These are phyloP conservation scores for Fusarium xylarioides DNA, from an alignment of 2,329 filamentous ascomycete genomes.

Conservation along the genomic window DNA sequence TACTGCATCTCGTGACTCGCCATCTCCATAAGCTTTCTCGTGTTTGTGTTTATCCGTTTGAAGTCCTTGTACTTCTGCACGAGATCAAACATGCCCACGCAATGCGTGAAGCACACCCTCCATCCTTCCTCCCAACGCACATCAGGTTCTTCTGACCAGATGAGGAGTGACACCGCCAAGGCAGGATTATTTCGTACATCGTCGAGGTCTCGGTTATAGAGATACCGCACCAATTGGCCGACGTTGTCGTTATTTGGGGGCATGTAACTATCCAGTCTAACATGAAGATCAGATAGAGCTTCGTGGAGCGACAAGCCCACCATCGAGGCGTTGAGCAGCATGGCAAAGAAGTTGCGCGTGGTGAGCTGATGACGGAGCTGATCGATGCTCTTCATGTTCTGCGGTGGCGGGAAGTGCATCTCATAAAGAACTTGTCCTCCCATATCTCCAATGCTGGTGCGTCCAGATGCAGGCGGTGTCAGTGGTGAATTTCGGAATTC, in stretches of 20 bases:
- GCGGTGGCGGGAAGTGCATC: constrained; percentile 69
- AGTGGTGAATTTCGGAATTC: constrained; percentile 24
- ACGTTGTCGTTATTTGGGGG: constrained; percentile 65
- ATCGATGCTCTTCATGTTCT: constrained; percentile 57
- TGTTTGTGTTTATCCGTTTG: constrained; percentile 66
- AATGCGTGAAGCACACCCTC: constrained; percentile 73
- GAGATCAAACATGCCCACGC: constrained; percentile 68
- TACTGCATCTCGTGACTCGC: constrained; percentile 70
- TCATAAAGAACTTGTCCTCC: constrained; percentile 68
- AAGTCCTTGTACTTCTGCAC: constrained; percentile 66
- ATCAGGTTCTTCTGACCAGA: constrained; percentile 70
- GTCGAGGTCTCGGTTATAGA: constrained; percentile 67
- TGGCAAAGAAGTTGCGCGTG: constrained; percentile 74
- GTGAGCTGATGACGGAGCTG: constrained; percentile 69
- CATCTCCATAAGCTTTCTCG: constrained; percentile 69
- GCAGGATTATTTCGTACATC: constrained; percentile 70
- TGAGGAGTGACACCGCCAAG: constrained; percentile 67
- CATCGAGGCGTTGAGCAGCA: constrained; percentile 70
- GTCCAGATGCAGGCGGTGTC: constrained; percentile 54
- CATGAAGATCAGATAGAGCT: constrained; percentile 69
- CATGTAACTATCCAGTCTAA: constrained; percentile 68
- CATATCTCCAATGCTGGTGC: constrained; percentile 45
- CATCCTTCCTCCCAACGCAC: constrained; percentile 74
- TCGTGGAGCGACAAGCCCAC: constrained; percentile 72
- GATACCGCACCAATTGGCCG: constrained; percentile 68